Conservation (phyloP, 2,329 filamentous ascomycete genomes). For the Coniochaeta ligniaria region DNA sequence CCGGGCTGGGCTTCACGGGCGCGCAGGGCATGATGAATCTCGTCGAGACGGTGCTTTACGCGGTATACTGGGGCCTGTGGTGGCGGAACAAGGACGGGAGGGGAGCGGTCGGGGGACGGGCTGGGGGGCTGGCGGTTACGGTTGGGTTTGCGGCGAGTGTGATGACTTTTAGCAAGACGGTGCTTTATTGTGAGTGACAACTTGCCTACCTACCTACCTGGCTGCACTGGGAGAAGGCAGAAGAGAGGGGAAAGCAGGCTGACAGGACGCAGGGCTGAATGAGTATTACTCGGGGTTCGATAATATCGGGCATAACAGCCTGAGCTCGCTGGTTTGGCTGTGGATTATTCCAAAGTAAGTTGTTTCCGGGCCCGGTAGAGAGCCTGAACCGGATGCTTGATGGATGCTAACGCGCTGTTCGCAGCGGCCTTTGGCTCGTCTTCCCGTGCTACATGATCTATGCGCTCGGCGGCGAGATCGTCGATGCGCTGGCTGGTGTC, state of each 20-base stretch:
- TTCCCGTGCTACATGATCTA: slow-evolving; percentile 45
- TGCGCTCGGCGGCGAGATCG: slow-evolving; percentile 39
- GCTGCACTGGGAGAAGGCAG: neutral
- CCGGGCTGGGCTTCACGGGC: slow-evolving; percentile 65
- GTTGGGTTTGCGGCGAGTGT: slow-evolving; percentile 45
- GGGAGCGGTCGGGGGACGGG: slow-evolving; percentile 30
- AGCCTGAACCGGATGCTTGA: too few relatives aligned
- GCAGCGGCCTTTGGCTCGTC: slow-evolving; percentile 48
- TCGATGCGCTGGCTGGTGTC: slow-evolving; percentile 34
- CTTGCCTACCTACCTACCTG: too few relatives aligned
- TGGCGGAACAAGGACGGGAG: slow-evolving; percentile 14
- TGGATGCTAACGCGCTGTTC: neutral
- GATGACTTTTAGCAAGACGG: slow-evolving; percentile 57
- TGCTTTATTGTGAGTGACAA: slow-evolving; percentile 45
- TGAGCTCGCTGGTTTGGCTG: slow-evolving; percentile 35
- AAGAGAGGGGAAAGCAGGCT: neutral
- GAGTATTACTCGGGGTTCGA: slow-evolving; percentile 49
- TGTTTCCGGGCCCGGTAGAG: neutral
- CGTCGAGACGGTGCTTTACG: slow-evolving; percentile 26
- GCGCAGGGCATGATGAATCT: slow-evolving; percentile 54
- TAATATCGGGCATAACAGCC: slow-evolving; percentile 50
- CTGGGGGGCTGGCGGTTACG: slow-evolving; percentile 36
- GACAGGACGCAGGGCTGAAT: slow-evolving; percentile 36
- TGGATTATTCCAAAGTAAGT: slow-evolving; percentile 55
- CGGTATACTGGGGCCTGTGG: slow-evolving; percentile 27